phyloP scores from a whole-genome alignment of 306 rosid species.

The Morella rubra region DNA sequence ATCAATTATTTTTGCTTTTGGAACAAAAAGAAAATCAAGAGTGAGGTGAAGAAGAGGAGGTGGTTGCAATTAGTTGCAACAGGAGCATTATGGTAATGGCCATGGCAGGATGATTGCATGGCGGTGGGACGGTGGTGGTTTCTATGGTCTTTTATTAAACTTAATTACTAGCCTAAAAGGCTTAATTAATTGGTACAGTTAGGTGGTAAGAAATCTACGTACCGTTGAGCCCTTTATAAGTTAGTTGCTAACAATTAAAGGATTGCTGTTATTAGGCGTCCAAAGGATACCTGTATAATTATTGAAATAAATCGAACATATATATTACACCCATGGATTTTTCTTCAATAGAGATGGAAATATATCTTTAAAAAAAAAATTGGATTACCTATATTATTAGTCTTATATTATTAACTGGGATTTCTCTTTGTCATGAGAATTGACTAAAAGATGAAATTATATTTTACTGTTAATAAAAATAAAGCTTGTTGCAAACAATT shows the following conservation, averaged over 20 bases:
- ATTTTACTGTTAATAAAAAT: too few relatives aligned
- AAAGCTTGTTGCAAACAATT: too few relatives aligned
- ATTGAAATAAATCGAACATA: slow-evolving; percentile 17
- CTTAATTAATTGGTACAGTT: not conserved
- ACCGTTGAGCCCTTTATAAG: slow-evolving; percentile 37
- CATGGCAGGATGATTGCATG: not conserved
- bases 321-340: too few relatives aligned
- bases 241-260: slow-evolving; percentile 42
- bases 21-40: too few relatives aligned
- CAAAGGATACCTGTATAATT: slow-evolving; percentile 32
- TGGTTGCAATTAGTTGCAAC: not conserved
- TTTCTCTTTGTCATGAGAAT: too few relatives aligned
- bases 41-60: not conserved
- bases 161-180: not conserved
- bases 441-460: too few relatives aligned
- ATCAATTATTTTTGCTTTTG: too few relatives aligned
- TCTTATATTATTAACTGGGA: too few relatives aligned
- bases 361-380: too few relatives aligned
- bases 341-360: too few relatives aligned
- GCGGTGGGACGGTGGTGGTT: not conserved
- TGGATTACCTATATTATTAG: too few relatives aligned
- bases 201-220: slow-evolving; percentile 28
- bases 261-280: slow-evolving; percentile 31
- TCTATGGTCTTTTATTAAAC: not conserved
- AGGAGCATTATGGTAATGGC: too few relatives aligned